Evolutionary conservation across 1,284 basidiomycete species (phyloP).

Genomic region (Cutaneotrichosporon arboriforme): DNA sequence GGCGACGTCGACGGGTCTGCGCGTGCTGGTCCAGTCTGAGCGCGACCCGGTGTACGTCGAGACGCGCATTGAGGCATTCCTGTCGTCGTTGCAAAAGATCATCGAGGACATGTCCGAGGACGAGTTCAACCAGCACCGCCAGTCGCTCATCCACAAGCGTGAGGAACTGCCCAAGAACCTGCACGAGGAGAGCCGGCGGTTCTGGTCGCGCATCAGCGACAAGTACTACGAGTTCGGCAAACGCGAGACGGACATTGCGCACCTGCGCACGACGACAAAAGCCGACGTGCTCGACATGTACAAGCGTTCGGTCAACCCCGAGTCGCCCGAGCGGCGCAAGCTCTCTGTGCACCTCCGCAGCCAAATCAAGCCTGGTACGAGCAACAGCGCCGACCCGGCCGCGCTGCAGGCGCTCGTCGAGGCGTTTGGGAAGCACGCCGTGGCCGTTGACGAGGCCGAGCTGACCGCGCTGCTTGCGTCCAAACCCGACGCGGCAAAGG

Average conservation of each 20-base stretch:
- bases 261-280: conserved; percentile 63
- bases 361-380: conserved; percentile 43
- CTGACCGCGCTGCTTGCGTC: conserved; percentile 51
- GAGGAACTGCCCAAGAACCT: conserved; percentile 68
- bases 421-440: conserved; percentile 54
- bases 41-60: conserved; percentile 78
- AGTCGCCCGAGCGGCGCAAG: conserved; percentile 65
- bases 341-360: conserved; percentile 75
- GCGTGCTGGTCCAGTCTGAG: conserved; percentile 90
- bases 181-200: conserved; percentile 60
- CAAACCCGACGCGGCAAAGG: conserved; percentile 53
- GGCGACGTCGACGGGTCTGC: conserved; percentile 63
- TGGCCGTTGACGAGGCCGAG: conserved; percentile 54
- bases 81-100: conserved; percentile 61
- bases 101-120: conserved; percentile 58
- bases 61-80: conserved; percentile 78
- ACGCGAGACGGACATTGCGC: conserved; percentile 61
- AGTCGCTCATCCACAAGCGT: conserved; percentile 62
- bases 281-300: conserved; percentile 73
- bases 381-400: conserved; percentile 57
- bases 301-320: conserved; percentile 64
- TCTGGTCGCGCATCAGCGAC: conserved; percentile 65
- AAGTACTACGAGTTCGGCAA: conserved; percentile 72
- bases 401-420: conserved; percentile 63
- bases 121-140: conserved; percentile 63